Percentiles rank a stretch among this genome's conserved stretches.
Evolutionary conservation across 169 alveolate genomes (phyloP).

Genomic region (Plasmodium knowlesi): DNA sequence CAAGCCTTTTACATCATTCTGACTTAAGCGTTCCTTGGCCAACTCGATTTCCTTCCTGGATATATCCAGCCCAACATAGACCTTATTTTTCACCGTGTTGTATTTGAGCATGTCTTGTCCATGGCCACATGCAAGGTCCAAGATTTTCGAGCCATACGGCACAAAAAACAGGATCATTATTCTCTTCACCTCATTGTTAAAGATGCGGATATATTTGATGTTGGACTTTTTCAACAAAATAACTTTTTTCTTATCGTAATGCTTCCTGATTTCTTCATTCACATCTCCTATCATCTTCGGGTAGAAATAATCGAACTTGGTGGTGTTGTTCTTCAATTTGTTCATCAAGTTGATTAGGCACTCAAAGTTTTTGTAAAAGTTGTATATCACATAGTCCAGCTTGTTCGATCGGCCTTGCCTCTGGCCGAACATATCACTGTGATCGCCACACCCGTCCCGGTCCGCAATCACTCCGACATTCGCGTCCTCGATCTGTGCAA

Average conservation of each 20-base stretch:
- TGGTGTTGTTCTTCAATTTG: conserved; percentile 20
- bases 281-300: conserved; percentile 89
- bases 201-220: conserved; percentile 84
- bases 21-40: conserved; percentile 88
- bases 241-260: conserved; percentile 87
- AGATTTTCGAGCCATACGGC: conserved; percentile 79
- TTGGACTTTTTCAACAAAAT: conserved; percentile 85
- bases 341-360: conserved; percentile 45
- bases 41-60: conserved; percentile 88
- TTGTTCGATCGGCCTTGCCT: neutral
- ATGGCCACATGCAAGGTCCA: conserved; percentile 93
- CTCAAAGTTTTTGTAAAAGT: conserved; percentile 61
- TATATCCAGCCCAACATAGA: conserved; percentile 90
- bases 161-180: conserved; percentile 81
- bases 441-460: neutral
- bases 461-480: neutral
- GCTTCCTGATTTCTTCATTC: conserved; percentile 85
- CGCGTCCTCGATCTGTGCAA: too few species aligned
- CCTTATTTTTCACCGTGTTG: conserved; percentile 84
- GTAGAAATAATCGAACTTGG: conserved; percentile 79
- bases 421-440: neutral
- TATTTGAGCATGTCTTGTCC: conserved; percentile 92
- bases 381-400: conserved; percentile 38
- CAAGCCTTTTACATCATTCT: conserved; percentile 74
- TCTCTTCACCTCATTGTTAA: conserved; percentile 88